These are phyloP conservation scores for Silene coronaria DNA, from an alignment of 179 eudicot species.

Conservation along the genomic window DNA sequence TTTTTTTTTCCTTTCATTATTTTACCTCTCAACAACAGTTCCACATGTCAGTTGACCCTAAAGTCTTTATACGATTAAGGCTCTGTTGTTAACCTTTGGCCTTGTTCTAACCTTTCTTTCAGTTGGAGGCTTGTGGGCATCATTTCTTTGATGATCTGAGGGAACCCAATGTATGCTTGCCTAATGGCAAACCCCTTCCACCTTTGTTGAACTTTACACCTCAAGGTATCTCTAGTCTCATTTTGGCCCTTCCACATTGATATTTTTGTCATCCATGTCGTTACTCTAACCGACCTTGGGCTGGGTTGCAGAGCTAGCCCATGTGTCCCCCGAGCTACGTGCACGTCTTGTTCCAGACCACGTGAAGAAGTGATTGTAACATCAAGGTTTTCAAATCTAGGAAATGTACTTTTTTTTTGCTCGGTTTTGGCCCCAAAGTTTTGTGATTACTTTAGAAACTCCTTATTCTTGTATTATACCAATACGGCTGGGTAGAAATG, in stretches of 20 bases:
- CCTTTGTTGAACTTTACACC: conserved; percentile 66
- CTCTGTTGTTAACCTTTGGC: neutral
- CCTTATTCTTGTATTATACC: conserved; percentile 6
- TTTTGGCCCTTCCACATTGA: neutral
- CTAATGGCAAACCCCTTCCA: conserved; percentile 67
- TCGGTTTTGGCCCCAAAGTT: neutral
- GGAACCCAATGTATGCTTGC: conserved; percentile 62
- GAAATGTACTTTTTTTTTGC: conserved; percentile 1
- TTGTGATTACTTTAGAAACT: conserved; percentile 10
- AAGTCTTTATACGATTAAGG: too few relatives aligned
- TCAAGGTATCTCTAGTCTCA: conserved; percentile 43
- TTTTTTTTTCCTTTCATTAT: too few relatives aligned
- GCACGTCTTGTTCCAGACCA: conserved; percentile 9
- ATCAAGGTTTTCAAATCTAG: conserved; percentile 20
- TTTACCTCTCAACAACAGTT: too few relatives aligned
- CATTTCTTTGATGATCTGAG: conserved; percentile 78
- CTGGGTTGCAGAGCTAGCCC: conserved; percentile 14
- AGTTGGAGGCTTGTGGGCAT: conserved; percentile 98
- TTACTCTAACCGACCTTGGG: neutral
- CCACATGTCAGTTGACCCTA: too few relatives aligned
- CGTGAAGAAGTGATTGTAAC: neutral
- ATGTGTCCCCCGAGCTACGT: conserved; percentile 10
- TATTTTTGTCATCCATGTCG: conserved; percentile 1
- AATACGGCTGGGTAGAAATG: conserved; percentile 16
- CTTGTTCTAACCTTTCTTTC: conserved; percentile 15